Evolutionary conservation across 768 basidiomycete species (phyloP).

Genomic region (Lactifluus volemus): DNA sequence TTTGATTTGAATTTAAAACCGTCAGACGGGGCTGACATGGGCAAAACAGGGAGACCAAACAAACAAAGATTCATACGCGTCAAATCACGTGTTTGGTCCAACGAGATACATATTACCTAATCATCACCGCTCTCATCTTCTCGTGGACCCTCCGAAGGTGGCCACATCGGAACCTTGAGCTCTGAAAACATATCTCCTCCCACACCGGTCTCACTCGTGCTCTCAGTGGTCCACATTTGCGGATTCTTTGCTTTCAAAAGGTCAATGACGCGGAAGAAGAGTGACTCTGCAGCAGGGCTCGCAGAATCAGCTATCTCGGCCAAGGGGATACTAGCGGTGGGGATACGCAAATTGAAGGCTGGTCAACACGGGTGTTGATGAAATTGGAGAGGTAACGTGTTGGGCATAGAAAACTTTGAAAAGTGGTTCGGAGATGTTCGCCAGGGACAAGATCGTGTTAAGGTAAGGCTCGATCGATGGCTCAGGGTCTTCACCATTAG

Average conservation of each 20-base stretch:
- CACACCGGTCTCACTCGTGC: not conserved
- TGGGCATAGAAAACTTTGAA: conserved; percentile 15
- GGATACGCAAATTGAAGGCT: conserved; percentile 1
- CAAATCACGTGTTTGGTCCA: conserved; percentile 1
- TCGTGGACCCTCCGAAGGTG: conserved; percentile 3
- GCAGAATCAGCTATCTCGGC: conserved; percentile 15
- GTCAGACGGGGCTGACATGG: not conserved
- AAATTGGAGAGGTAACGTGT: not conserved
- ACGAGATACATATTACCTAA: not conserved
- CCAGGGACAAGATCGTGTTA: conserved; percentile 15
- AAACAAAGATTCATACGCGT: conserved; percentile 11
- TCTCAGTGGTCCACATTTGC: conserved; percentile 2
- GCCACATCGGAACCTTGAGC: conserved; percentile 18
- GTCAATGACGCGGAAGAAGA: conserved; percentile 16
- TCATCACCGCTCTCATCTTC: conserved; percentile 10
- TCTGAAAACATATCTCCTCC: conserved; percentile 18
- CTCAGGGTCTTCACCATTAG: conserved; percentile 14
- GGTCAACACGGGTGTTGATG: not conserved
- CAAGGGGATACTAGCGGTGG: conserved; percentile 2
- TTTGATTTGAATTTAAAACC: not conserved
- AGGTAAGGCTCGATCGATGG: conserved; percentile 26
- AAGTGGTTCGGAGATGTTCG: conserved; percentile 5
- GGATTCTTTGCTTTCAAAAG: conserved; percentile 8
- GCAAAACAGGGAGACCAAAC: not conserved
- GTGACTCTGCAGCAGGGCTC: conserved; percentile 11